phyloP scores from a whole-genome alignment of 257 asterid genomes.

The Nicotiana tabacum region DNA sequence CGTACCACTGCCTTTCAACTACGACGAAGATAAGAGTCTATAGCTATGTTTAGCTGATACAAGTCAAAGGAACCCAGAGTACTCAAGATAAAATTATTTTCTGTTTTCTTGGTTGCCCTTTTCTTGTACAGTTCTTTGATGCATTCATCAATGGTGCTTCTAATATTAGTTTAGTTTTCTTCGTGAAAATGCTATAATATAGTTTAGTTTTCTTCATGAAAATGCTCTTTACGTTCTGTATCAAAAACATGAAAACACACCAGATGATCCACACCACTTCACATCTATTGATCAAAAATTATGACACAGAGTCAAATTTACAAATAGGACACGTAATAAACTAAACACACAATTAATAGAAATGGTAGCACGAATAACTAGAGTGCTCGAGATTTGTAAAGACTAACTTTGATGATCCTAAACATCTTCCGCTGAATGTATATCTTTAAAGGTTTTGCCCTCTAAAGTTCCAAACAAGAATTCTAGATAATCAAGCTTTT shows the following conservation, averaged over 20 bases:
- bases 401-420: background rate
- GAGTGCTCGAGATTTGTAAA: background rate
- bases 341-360: background rate
- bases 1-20: constrained; percentile 75
- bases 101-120: background rate
- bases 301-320: background rate
- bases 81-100: background rate
- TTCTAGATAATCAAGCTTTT: background rate
- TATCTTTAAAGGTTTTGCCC: background rate
- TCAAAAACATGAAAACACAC: background rate
- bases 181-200: too few species aligned
- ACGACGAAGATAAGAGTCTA: constrained; percentile 45
- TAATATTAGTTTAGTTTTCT: background rate
- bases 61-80: background rate
- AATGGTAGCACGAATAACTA: background rate
- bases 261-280: background rate
- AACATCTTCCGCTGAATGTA: background rate
- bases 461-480: background rate
- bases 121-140: background rate
- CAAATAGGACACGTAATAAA: background rate
- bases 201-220: too few species aligned
- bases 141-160: background rate
- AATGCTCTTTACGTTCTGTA: background rate
- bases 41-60: background rate
- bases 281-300: background rate